Evolutionary conservation across 495 filamentous ascomycete species (phyloP), one percentile per base, ranked within the genome.

Genomic region (Mytilinidion resinicola): DNA sequence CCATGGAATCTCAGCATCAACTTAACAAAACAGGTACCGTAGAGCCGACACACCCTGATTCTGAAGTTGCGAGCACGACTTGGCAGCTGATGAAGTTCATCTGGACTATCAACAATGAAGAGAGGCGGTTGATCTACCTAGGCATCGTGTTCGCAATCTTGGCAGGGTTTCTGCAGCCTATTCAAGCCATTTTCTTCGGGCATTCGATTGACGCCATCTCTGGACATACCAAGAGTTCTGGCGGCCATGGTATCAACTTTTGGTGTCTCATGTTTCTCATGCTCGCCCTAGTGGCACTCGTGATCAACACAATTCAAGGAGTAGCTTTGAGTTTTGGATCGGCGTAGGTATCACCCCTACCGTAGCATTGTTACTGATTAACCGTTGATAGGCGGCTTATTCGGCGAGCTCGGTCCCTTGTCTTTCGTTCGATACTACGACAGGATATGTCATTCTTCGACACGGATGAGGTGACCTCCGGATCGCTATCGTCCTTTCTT

Each of bases 221-320:
- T 1, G 69, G 77, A 4, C 82, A 78, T 11, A 8, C 6, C 33
- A 6, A 20, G 1, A 49, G 46, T 25, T 59, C 62, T 15, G 62
- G 62, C 4, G 58, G 56, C 6, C 59, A 62, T 11, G 43, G 25
- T 4, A 38, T 66, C 14, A 83, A 93, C 61, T 97, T 96, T 72
- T 98, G 93, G 92, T 83, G 82, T 37, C 70, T 85, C 56, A 96
- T 98, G 91, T 98, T 93, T 70, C 80, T 97, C 20, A 90, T 96
- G 81, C 81, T 96, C n/a, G 93, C 87, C 14, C 69, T 95, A 46
- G 79, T 84, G 33, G 82, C 87, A 66, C 83, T 96, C 58, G 67
- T 92, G 51, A 80, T 83, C 1, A 87, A 87, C 62, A 74, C 78
- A 36, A 66, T 66, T 37, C 87, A 92, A 62, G 91, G 90, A 39